Evolutionary conservation across 805 yeast genomes (phyloP), one percentile per base, ranked within the genome.

Genomic region (Lachancea lanzarotensis): DNA sequence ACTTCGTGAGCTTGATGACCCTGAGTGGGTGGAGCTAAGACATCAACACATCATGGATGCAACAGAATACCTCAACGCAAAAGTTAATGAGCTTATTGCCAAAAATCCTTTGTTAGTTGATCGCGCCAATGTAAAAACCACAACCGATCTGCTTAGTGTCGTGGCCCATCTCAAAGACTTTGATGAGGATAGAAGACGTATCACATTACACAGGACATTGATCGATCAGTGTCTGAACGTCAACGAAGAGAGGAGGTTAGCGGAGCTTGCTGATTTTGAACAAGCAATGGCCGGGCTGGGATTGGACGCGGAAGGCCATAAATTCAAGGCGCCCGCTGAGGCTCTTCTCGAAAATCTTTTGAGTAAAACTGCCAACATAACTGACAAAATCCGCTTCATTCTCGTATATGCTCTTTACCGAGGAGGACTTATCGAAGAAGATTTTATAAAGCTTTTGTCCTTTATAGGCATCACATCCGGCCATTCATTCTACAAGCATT

Each of bases 201-300:
- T 79, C 32, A 73, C 78, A 17, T 60, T 79, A 40, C 89, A 82
- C 58, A 76, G 77, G 54, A 74, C 76, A 2, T 63, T 82, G 40
- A 75, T 81, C 36, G 85, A 82, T 51, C 80, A 78, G 55, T 79
- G 90, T 57, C 69, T 85, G 63, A 73, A 71, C 22, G 65, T 73
- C 13, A 80, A 82, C 59, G 76, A 80, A 40, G 71, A 70, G 25
- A 70, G 79, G 49, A 73, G 76, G 50, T 66, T 88, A 51, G 79
- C 83, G 8, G 87, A 79, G 48, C 71, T 85, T 16, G 87, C 95
- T 1, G 93, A 86, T 51, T 73, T 89, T 47, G 98, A 93, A 65
- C 96, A 90, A 65, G 76, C 81, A 16, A 73, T 89, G 51, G 78
- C 84, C 3, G 85, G 88, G 3, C 78, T 78, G 35, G 95, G 95